Evolutionary conservation across 2,329 filamentous ascomycete genomes (phyloP).

Genomic region (Plectosphaerella plurivora): DNA sequence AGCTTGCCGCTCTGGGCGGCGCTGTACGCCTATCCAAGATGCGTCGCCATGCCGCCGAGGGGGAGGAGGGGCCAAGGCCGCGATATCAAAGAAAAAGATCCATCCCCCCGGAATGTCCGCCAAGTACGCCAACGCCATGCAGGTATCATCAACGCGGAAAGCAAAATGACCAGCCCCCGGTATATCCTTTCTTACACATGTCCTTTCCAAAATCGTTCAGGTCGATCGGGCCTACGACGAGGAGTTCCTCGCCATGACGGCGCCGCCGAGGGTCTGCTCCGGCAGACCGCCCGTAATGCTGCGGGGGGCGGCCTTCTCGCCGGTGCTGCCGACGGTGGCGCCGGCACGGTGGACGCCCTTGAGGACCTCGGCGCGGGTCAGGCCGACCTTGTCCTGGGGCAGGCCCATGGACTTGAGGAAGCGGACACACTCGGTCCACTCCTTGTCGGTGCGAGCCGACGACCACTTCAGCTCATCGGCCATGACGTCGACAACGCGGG

Average conservation of each 20-base stretch:
- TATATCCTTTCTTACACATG: not conserved
- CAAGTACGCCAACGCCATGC: not conserved
- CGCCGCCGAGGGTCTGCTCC: not conserved
- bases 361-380: conserved; percentile 23
- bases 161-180: not conserved
- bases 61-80: too few species aligned
- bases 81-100: too few species aligned
- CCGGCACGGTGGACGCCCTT: conserved; percentile 3
- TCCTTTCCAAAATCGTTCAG: not conserved
- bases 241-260: conserved; percentile 1
- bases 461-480: conserved; percentile 64
- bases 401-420: conserved; percentile 44
- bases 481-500: conserved; percentile 69
- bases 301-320: not conserved
- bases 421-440: conserved; percentile 48
- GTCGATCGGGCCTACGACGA: not conserved
- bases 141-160: not conserved
- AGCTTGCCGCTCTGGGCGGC: too few species aligned
- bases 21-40: too few species aligned
- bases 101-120: too few species aligned
- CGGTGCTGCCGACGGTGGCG: conserved; percentile 2
- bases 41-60: too few species aligned
- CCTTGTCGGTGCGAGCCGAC: conserved; percentile 47
- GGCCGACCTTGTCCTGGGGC: conserved; percentile 16
- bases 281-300: not conserved